A percentile compares a stretch with the other conserved stretches of the same genome.
These are phyloP conservation scores for Pseudozyma tsukubaensis DNA, from an alignment of 1,284 basidiomycete species.

Conservation along the genomic window DNA sequence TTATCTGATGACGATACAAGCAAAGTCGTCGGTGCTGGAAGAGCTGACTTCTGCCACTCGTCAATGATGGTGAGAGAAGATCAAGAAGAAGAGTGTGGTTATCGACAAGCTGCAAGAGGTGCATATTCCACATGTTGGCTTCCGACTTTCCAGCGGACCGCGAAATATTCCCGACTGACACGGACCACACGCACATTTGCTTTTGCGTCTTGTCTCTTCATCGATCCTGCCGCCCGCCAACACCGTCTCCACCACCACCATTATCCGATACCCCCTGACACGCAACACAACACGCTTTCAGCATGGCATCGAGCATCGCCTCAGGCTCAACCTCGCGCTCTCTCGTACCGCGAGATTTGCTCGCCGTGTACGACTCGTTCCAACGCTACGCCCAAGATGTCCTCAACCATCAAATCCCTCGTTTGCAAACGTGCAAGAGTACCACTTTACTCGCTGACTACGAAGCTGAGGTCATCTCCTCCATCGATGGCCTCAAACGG, in stretches of 20 bases:
- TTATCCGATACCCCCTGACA: too few species aligned
- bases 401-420: slow-evolving; percentile 44
- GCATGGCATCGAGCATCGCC: slow-evolving; percentile 17
- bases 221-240: not conserved
- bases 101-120: slow-evolving; percentile 12
- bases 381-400: slow-evolving; percentile 48
- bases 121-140: slow-evolving; percentile 6
- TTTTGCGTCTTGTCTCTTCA: not conserved
- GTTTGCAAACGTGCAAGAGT: slow-evolving; percentile 33
- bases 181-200: not conserved
- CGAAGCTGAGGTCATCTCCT: slow-evolving; percentile 50
- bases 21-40: not conserved
- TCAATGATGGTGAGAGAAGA: not conserved
- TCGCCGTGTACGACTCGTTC: slow-evolving; percentile 34
- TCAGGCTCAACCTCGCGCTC: slow-evolving; percentile 23
- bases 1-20: not conserved
- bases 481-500: slow-evolving; percentile 45
- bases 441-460: slow-evolving; percentile 36
- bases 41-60: not conserved
- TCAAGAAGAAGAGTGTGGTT: not conserved
- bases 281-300: not conserved
- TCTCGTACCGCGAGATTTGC: slow-evolving; percentile 31
- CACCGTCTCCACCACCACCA: not conserved
- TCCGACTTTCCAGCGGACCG: too few species aligned
- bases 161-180: too few species aligned